Base-by-base conservation (phyloP, 495 filamentous ascomycete species). In the Xylona heveae region DNA sequence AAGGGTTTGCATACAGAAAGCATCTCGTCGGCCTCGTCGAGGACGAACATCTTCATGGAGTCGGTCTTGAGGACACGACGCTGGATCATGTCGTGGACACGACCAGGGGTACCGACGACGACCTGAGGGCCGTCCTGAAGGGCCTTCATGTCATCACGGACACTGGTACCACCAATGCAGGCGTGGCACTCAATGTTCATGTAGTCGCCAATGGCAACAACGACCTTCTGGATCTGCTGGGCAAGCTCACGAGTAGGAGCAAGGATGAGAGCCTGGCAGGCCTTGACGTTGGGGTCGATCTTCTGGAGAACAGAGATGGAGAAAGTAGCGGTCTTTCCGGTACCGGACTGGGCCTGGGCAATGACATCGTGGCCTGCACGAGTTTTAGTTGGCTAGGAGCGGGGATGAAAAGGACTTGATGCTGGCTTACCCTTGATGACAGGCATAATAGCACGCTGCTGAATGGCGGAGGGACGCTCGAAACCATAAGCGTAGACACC, bases 161-260 rank as follows among this genome's bases (percentile, higher is more conserved):
- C 82, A 54, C 78, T 90, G 44, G 88, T 97, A 54, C 88, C 88
- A 54, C 88, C 88, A 53, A 97, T 97, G 63, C 88, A 97, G 44
- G 88, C 88, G 55, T 97, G 88, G 71, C 88, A 95, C 57, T 95
- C 76, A 39, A 97, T 72, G 61, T 74, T 85, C 88, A 97, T 95
- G 72, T 91, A 97, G 60, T 97, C 88, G 54, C 88, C 88, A 36
- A 97, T 78, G 44, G 88, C 88, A 46, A 97, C 76, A 40, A 97
- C 82, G 48, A 97, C 88, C 60, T 84, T 91, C 64, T 97, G 88
- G 52, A 97, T 97, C 63, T 97, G 88, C 50, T 88, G 82, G 40
- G 88, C 88, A 47, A 97, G 61, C 62, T 97, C 88, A 63, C 88
- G 90, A 43, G 88, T 97, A 37, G 88, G 88, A 33, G 88, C 82